Evolutionary conservation across 164 flowering plant species (phyloP).

Genomic region (Pachysandra terminalis): DNA sequence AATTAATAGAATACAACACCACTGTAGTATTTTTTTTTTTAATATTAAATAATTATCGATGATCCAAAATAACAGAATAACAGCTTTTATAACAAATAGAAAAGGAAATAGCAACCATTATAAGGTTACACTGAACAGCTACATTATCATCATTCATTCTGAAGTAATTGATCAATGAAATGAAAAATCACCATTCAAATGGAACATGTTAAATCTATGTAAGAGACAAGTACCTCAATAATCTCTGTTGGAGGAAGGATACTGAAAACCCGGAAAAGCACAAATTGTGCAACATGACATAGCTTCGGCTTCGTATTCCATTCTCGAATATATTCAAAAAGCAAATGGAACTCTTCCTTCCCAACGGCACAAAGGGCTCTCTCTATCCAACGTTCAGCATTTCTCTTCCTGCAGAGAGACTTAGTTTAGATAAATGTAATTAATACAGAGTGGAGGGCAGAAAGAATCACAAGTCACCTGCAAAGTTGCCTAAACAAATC

Average conservation of each 20-base stretch:
- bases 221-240: conserved; percentile 45
- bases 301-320: conserved; percentile 93
- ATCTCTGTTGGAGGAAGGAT: conserved; percentile 77
- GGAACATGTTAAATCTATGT: neutral
- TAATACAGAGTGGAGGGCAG: neutral
- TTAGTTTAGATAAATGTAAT: neutral
- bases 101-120: too few relatives aligned
- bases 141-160: too few relatives aligned
- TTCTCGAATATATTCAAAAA: conserved; percentile 80
- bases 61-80: too few relatives aligned
- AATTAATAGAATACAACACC: too few relatives aligned
- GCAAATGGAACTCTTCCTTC: conserved; percentile 52
- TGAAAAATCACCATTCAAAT: neutral
- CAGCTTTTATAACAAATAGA: too few relatives aligned
- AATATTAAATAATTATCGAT: too few relatives aligned
- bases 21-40: too few relatives aligned
- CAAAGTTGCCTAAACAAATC: conserved; percentile 70
- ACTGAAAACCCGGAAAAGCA: conserved; percentile 61
- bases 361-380: conserved; percentile 57
- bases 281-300: conserved; percentile 85
- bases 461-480: conserved; percentile 44
- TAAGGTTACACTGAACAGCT: too few relatives aligned
- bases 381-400: conserved; percentile 41
- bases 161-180: neutral
- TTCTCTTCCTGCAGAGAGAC: conserved; percentile 49